Conservation (phyloP, 768 basidiomycete species). For the Clitopilus passeckerianus region DNA sequence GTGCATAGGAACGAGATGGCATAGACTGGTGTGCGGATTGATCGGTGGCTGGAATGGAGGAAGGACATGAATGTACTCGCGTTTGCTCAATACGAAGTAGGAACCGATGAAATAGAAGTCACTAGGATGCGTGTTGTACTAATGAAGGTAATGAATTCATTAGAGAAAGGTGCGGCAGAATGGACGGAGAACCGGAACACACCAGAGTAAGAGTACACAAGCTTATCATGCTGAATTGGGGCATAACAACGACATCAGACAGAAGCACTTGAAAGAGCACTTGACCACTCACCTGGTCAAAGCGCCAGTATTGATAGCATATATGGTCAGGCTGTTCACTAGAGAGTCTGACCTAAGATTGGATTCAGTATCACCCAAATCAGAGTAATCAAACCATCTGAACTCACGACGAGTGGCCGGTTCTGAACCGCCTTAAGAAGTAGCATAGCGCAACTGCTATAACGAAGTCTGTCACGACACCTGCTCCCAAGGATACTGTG, state of each 20-base stretch:
- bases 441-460: slow-evolving; percentile 49
- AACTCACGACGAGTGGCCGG: slow-evolving; percentile 37
- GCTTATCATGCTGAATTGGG: slow-evolving; percentile 31
- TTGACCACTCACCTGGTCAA: slow-evolving; percentile 43
- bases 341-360: slow-evolving; percentile 45
- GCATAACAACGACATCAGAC: not conserved
- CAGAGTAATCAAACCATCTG: not conserved
- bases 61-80: slow-evolving; percentile 21
- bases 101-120: slow-evolving; percentile 54
- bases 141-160: not conserved
- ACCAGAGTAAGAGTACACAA: slow-evolving; percentile 33
- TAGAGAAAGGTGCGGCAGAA: not conserved
- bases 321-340: slow-evolving; percentile 51
- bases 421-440: slow-evolving; percentile 50
- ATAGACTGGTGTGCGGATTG: slow-evolving; percentile 23
- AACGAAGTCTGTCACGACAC: slow-evolving; percentile 44
- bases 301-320: slow-evolving; percentile 58
- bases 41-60: slow-evolving; percentile 2
- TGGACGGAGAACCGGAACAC: slow-evolving; percentile 2
- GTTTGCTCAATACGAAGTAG: slow-evolving; percentile 57
- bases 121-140: slow-evolving; percentile 49
- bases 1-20: slow-evolving; percentile 37
- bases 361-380: not conserved
- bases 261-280: not conserved
- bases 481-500: slow-evolving; percentile 40